Percentiles rank a stretch among this genome's conserved stretches.
These are phyloP conservation scores for Chlorella sp. DNA, from an alignment of 139 green algal genomes.

Conservation along the genomic window DNA sequence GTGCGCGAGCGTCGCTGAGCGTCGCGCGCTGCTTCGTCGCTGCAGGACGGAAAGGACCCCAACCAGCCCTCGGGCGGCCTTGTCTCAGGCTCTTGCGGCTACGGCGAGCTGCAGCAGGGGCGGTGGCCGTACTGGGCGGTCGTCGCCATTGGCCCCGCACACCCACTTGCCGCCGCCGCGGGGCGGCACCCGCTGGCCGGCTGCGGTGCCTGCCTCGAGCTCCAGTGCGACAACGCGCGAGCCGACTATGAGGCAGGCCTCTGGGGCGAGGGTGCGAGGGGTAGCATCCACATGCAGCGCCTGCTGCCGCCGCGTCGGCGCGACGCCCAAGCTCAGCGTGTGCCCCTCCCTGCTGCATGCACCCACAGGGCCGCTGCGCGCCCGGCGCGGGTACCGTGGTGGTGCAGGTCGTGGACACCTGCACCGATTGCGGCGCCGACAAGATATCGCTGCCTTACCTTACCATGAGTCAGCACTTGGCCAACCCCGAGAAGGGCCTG, in stretches of 20 bases:
- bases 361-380: too few relatives aligned
- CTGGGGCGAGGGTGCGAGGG: too few relatives aligned
- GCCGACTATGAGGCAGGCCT: too few relatives aligned
- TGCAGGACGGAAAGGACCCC: background rate
- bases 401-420: background rate
- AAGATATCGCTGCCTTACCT: constrained; percentile 11
- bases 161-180: background rate
- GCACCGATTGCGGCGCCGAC: constrained; percentile 4
- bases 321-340: too few relatives aligned
- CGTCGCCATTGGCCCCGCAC: constrained; percentile 6
- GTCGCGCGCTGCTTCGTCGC: too few relatives aligned
- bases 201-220: background rate
- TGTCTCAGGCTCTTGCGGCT: background rate
- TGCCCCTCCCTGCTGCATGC: too few relatives aligned
- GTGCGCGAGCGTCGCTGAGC: too few relatives aligned
- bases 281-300: too few relatives aligned
- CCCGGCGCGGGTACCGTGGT: too few relatives aligned
- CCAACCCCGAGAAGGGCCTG: background rate
- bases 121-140: constrained; percentile 1
- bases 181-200: background rate
- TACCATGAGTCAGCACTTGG: background rate
- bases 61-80: background rate
- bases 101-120: constrained; percentile 1
- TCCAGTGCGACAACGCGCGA: background rate
- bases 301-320: too few relatives aligned